phyloP scores from a whole-genome alignment of 2,329 filamentous ascomycete genomes.

The Colletotrichum theobromicola region DNA sequence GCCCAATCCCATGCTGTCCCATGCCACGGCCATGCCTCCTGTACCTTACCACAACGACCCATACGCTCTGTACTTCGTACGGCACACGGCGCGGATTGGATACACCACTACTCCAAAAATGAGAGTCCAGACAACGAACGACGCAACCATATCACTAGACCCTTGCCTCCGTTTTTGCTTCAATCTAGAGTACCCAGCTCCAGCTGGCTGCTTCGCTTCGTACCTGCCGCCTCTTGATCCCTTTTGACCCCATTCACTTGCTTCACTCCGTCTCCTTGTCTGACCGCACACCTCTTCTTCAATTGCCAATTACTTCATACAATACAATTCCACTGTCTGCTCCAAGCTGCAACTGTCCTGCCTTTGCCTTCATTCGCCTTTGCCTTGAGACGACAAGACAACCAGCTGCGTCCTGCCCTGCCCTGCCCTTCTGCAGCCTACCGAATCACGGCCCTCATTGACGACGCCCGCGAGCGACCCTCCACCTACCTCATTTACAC shows the following conservation, averaged over 20 bases:
- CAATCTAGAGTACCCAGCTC: neutral
- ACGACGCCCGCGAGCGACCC: slow-evolving; percentile 14
- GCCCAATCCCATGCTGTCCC: neutral
- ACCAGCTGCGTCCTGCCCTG: too few relatives aligned
- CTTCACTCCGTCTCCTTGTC: neutral
- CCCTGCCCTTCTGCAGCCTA: slow-evolving; percentile 1
- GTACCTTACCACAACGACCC: neutral
- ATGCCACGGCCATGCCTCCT: neutral
- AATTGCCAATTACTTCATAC: neutral
- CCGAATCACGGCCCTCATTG: slow-evolving; percentile 16
- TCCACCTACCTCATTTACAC: slow-evolving; percentile 17
- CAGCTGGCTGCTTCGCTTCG: neutral
- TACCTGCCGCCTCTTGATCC: neutral
- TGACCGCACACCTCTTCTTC: neutral
- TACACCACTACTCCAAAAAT: slow-evolving; percentile 1
- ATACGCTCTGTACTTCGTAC: neutral
- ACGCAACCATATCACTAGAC: slow-evolving; percentile 23
- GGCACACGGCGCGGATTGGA: neutral
- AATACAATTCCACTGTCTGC: slow-evolving; percentile 3
- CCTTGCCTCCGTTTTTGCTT: slow-evolving; percentile 16
- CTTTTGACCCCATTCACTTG: slow-evolving; percentile 1
- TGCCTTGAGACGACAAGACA: neutral
- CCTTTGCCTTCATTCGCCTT: neutral
- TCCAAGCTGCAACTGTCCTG: neutral
- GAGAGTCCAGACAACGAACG: slow-evolving; percentile 23